These are phyloP conservation scores for Nepenthes mirabilis DNA, from an alignment of 148 eudicot species.

Conservation along the genomic window DNA sequence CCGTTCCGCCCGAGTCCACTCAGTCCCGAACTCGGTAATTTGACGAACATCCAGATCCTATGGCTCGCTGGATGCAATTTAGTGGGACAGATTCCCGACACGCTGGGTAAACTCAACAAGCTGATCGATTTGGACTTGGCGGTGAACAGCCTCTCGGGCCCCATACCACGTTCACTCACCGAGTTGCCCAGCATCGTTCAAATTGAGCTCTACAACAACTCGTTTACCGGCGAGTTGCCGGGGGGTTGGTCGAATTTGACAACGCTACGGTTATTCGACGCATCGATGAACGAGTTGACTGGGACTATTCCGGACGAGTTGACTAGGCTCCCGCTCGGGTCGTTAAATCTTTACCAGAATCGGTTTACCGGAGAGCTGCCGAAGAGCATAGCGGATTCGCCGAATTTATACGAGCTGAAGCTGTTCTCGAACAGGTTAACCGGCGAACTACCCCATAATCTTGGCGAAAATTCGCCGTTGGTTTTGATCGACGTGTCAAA, in stretches of 20 bases:
- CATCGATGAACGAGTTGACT: constrained; percentile 40
- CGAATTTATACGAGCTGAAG: constrained; percentile 54
- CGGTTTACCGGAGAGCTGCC: constrained; percentile 44
- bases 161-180: constrained; percentile 46
- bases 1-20: constrained; percentile 51
- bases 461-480: constrained; percentile 56
- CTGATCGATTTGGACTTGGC: constrained; percentile 56
- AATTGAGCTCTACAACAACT: constrained; percentile 60
- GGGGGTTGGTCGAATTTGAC: constrained; percentile 51
- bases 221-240: constrained; percentile 52
- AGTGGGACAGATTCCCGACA: constrained; percentile 57
- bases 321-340: constrained; percentile 37
- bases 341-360: constrained; percentile 56
- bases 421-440: constrained; percentile 39
- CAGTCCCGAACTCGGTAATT: constrained; percentile 42
- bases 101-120: constrained; percentile 35
- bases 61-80: constrained; percentile 43
- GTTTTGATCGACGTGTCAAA: constrained; percentile 45
- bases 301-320: constrained; percentile 59
- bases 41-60: constrained; percentile 37
- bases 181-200: constrained; percentile 34
- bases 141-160: constrained; percentile 28
- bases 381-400: constrained; percentile 32
- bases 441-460: constrained; percentile 45
- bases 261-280: constrained; percentile 36